These are phyloP conservation scores for Saccharata proteae DNA, from an alignment of 2,329 filamentous ascomycete species.

Conservation along the genomic window DNA sequence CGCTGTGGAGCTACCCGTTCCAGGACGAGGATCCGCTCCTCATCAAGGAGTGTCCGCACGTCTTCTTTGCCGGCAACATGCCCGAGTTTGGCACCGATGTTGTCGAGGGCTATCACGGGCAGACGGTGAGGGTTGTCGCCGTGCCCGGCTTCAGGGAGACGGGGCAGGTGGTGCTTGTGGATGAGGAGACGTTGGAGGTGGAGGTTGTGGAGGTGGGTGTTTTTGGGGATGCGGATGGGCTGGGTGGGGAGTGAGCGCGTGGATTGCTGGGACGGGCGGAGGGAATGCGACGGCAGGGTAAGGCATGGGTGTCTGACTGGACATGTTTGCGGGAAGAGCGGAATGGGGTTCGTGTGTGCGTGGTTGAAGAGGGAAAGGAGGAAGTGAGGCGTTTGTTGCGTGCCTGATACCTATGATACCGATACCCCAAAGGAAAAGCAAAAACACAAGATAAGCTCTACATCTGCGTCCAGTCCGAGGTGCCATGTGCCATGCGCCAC, in stretches of 20 bases:
- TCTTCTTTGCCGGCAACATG: slow-evolving; percentile 85
- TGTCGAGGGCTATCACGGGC: slow-evolving; percentile 52
- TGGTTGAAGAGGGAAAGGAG: too few relatives aligned
- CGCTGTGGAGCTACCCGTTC: slow-evolving; percentile 92
- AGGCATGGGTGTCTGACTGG: too few relatives aligned
- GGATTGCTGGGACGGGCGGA: slow-evolving; percentile 11
- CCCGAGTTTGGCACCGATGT: slow-evolving; percentile 61
- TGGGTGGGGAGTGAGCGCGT: slow-evolving; percentile 14
- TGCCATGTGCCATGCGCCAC: too few relatives aligned
- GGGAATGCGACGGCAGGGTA: too few relatives aligned
- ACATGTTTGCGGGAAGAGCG: too few relatives aligned
- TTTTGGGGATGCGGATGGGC: slow-evolving; percentile 10
- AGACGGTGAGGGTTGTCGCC: slow-evolving; percentile 65
- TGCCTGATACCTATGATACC: too few relatives aligned
- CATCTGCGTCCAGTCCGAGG: too few relatives aligned
- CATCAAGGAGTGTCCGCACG: slow-evolving; percentile 70
- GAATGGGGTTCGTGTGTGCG: too few relatives aligned
- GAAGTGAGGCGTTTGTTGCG: too few relatives aligned
- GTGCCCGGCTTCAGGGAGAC: slow-evolving; percentile 73
- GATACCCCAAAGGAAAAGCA: too few relatives aligned
- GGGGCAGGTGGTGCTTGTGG: slow-evolving; percentile 69
- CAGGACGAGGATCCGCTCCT: slow-evolving; percentile 90
- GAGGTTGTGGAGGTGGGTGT: slow-evolving; percentile 41
- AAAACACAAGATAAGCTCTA: too few relatives aligned
- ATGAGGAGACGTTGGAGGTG: slow-evolving; percentile 73